Conservation (phyloP, 352 stramenopile species). For the Sclerospora graminicola region DNA sequence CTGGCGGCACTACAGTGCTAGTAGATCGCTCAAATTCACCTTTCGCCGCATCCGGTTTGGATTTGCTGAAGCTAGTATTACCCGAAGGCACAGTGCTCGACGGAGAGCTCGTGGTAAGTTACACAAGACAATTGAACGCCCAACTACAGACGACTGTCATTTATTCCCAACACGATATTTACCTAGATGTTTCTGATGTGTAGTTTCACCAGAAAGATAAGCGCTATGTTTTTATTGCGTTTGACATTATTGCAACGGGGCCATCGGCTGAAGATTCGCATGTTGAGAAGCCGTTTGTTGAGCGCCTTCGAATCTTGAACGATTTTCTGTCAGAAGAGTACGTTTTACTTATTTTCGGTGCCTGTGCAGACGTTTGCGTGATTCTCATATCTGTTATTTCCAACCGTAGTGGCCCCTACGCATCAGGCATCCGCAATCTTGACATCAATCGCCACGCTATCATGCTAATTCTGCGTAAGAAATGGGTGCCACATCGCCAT, state of each 20-base stretch:
- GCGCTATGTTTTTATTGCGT: slow-evolving; percentile 84
- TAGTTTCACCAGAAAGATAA: slow-evolving; percentile 77
- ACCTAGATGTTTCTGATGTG: slow-evolving; percentile 5
- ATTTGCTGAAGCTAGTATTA: slow-evolving; percentile 70
- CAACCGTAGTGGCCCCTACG: slow-evolving; percentile 49
- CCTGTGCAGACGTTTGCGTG: slow-evolving; percentile 1
- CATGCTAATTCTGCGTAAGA: slow-evolving; percentile 71
- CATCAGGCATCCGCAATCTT: slow-evolving; percentile 47
- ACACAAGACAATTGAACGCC: neutral
- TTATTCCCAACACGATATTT: slow-evolving; percentile 1
- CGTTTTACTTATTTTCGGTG: slow-evolving; percentile 6
- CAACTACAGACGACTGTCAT: neutral
- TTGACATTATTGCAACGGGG: slow-evolving; percentile 84
- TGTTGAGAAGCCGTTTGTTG: slow-evolving; percentile 71
- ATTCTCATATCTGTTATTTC: neutral
- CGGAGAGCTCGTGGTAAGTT: slow-evolving; percentile 77
- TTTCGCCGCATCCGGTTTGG: slow-evolving; percentile 68
- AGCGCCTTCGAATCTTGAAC: slow-evolving; percentile 70
- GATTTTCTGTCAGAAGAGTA: slow-evolving; percentile 82
- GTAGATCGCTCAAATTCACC: slow-evolving; percentile 73
- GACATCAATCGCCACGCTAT: slow-evolving; percentile 59
- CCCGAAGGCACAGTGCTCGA: slow-evolving; percentile 84
- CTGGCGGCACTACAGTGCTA: slow-evolving; percentile 48
- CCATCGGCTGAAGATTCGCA: slow-evolving; percentile 57
- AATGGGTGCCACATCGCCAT: slow-evolving; percentile 70